Conservation (phyloP, 371 early-diverging fungal genomes). For the Funneliformis caledonium region DNA sequence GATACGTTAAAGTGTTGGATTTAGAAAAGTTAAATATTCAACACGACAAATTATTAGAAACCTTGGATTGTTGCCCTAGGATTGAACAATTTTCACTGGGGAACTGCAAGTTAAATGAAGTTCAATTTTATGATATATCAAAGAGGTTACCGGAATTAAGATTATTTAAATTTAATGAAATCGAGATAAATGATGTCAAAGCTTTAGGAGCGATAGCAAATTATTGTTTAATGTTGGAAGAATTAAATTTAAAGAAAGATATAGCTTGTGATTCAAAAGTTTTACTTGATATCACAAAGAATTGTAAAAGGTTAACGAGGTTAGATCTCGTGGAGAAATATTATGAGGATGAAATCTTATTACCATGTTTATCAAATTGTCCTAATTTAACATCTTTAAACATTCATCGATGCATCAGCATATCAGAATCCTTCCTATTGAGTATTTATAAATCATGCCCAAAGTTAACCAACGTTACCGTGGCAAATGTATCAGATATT, state of each 20-base stretch:
- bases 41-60: not conserved
- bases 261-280: not conserved
- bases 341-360: slow-evolving; percentile 28
- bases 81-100: slow-evolving; percentile 1
- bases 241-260: slow-evolving; percentile 32
- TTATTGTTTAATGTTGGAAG: slow-evolving; percentile 23
- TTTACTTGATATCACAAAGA: slow-evolving; percentile 9
- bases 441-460: slow-evolving; percentile 23
- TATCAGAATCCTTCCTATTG: slow-evolving; percentile 10
- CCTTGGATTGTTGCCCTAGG: slow-evolving; percentile 27
- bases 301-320: not conserved
- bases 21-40: slow-evolving; percentile 6
- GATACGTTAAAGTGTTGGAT: slow-evolving; percentile 29
- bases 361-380: not conserved
- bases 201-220: slow-evolving; percentile 17
- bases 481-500: not conserved
- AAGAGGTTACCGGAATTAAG: slow-evolving; percentile 1
- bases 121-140: slow-evolving; percentile 5
- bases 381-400: slow-evolving; percentile 20
- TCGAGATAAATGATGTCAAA: not conserved
- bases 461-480: not conserved
- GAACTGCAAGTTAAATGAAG: not conserved
- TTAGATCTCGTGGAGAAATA: slow-evolving; percentile 14
- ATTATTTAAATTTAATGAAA: slow-evolving; percentile 12
- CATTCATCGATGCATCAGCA: slow-evolving; percentile 23